Percentiles rank a stretch among this genome's conserved stretches.
Evolutionary conservation across 495 filamentous ascomycete genomes (phyloP).

Genomic region (Sporormia fimetaria): DNA sequence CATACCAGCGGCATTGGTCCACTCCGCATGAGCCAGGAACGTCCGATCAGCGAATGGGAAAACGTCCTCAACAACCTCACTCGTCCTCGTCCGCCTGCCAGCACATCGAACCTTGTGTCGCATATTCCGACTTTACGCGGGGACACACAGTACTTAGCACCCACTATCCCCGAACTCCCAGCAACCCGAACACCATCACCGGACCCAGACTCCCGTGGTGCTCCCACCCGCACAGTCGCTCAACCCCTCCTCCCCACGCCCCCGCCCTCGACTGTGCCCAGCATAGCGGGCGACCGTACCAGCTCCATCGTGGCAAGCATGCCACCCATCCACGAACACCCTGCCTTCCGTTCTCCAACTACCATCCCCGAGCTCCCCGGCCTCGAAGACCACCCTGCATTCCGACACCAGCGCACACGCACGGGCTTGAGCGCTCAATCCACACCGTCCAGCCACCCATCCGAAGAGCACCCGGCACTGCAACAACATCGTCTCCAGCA

Average conservation of each 20-base stretch:
- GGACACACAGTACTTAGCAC: background rate
- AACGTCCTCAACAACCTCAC: slow-evolving; percentile 18
- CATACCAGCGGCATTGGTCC: slow-evolving; percentile 10
- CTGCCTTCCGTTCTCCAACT: slow-evolving; percentile 1
- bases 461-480: slow-evolving; percentile 16
- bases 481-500: slow-evolving; percentile 21
- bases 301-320: slow-evolving; percentile 14
- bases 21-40: slow-evolving; percentile 27
- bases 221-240: slow-evolving; percentile 11
- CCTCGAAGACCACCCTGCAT: slow-evolving; percentile 9
- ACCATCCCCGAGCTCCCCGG: slow-evolving; percentile 7
- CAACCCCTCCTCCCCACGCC: slow-evolving; percentile 15
- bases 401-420: background rate
- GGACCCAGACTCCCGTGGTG: background rate
- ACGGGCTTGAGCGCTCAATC: background rate
- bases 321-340: slow-evolving; percentile 18
- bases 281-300: slow-evolving; percentile 6
- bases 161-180: slow-evolving; percentile 5
- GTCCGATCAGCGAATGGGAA: slow-evolving; percentile 31
- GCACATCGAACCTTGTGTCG: slow-evolving; percentile 12
- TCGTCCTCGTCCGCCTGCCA: slow-evolving; percentile 1
- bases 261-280: slow-evolving; percentile 13
- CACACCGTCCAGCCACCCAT: slow-evolving; percentile 1
- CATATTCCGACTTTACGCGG: slow-evolving; percentile 13
- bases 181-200: background rate